phyloP scores from a whole-genome alignment of 2,329 filamentous ascomycete species.

The Penicillium sp. region DNA sequence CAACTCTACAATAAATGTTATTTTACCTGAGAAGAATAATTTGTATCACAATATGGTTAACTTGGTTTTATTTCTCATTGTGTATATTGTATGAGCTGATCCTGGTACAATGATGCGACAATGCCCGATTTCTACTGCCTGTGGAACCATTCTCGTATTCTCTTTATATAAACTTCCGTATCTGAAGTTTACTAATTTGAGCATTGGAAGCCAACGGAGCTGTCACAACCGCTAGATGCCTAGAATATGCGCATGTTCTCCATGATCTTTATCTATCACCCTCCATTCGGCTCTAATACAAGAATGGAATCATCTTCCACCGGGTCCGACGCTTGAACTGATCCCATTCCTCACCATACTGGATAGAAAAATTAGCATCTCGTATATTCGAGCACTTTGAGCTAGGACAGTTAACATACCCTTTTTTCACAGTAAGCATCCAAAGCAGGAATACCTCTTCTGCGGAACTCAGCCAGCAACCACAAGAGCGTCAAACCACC shows the following conservation, averaged over 20 bases:
- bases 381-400: neutral
- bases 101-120: neutral
- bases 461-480: neutral
- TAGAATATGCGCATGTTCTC: neutral
- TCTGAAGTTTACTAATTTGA: neutral
- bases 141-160: neutral
- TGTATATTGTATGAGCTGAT: neutral
- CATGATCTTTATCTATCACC: too few species aligned
- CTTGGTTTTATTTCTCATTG: neutral
- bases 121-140: too few species aligned
- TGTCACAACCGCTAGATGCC: neutral
- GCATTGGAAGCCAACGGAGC: neutral
- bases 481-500: neutral
- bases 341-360: neutral
- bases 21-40: too few species aligned
- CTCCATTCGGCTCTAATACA: neutral
- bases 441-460: neutral
- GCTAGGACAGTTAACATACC: neutral
- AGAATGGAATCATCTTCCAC: neutral
- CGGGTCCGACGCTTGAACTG: neutral
- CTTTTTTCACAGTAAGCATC: neutral
- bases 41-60: neutral
- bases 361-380: neutral
- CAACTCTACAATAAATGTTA: neutral
- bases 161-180: neutral